Conservation (phyloP, 371 early-diverging fungal genomes). For the Capniomyces stellatus region DNA sequence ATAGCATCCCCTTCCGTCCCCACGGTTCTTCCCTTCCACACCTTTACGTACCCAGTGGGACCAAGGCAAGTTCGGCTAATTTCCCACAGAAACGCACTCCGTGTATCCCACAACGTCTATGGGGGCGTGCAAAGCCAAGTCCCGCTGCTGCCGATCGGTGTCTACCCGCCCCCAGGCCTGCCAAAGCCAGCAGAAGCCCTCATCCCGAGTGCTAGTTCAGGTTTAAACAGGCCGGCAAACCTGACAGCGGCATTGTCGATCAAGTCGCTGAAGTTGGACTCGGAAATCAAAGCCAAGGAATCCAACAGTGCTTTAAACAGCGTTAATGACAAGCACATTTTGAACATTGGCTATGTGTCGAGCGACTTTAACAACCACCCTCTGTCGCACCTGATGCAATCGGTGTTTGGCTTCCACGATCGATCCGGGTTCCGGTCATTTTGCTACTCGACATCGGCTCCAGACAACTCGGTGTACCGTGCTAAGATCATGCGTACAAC, state of each 20-base stretch:
- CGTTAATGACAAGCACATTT: too few species aligned
- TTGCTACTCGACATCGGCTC: conserved; percentile 68
- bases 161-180: conserved; percentile 56
- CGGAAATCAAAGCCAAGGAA: too few species aligned
- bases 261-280: too few species aligned
- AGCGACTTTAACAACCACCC: conserved; percentile 90
- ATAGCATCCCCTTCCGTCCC: conserved; percentile 49
- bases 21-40: conserved; percentile 82
- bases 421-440: conserved; percentile 40
- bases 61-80: conserved; percentile 72
- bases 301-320: too few species aligned
- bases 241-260: too few species aligned
- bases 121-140: conserved; percentile 32
- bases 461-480: conserved; percentile 63
- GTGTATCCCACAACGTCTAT: conserved; percentile 49
- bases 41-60: conserved; percentile 72
- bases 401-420: conserved; percentile 82
- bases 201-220: too few species aligned
- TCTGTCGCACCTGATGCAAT: conserved; percentile 80
- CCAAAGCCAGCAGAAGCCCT: too few species aligned
- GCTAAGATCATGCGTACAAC: conserved; percentile 60
- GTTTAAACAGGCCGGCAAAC: too few species aligned
- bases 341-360: conserved; percentile 71
- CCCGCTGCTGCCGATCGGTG: conserved; percentile 44
- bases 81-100: conserved; percentile 63